These are phyloP conservation scores for Phaeoacremonium minimum DNA, from an alignment of 2,329 filamentous ascomycete species.

Conservation along the genomic window DNA sequence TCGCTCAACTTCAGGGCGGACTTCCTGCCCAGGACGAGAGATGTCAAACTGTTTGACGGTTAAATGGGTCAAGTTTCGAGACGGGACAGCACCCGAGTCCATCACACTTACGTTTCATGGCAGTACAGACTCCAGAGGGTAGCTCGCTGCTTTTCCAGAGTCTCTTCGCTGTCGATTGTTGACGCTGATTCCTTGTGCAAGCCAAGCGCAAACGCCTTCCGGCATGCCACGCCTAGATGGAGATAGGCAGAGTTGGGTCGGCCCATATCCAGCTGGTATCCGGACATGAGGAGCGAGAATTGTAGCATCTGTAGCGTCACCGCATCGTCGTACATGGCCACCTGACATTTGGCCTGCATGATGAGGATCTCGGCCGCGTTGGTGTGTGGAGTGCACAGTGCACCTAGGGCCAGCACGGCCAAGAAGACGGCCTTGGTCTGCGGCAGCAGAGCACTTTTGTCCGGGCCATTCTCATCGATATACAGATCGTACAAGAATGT, in stretches of 20 bases:
- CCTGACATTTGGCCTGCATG: constrained; percentile 17
- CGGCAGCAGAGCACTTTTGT: constrained; percentile 9
- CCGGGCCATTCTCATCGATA: constrained; percentile 3
- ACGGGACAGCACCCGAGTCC: neutral
- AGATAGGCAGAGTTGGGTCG: constrained; percentile 21
- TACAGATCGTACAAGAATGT: constrained; percentile 14
- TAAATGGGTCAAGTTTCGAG: neutral
- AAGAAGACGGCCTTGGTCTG: constrained; percentile 15
- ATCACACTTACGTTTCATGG: constrained; percentile 14
- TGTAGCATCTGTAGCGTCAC: constrained; percentile 25
- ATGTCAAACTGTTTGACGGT: constrained; percentile 10
- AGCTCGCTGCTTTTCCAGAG: constrained; percentile 15
- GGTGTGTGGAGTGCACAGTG: constrained; percentile 16
- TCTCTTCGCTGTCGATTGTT: constrained; percentile 10
- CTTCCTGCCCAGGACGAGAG: constrained; percentile 14
- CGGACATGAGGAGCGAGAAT: constrained; percentile 17
- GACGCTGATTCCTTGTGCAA: constrained; percentile 17
- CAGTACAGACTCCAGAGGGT: constrained; percentile 23
- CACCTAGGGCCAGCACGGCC: constrained; percentile 19
- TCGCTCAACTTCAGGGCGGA: constrained; percentile 13
- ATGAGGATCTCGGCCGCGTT: constrained; percentile 17
- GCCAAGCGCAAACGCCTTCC: constrained; percentile 22
- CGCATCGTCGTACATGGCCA: constrained; percentile 18
- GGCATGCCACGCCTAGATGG: constrained; percentile 18
- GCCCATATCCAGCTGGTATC: constrained; percentile 21